Base-by-base conservation (phyloP, 345 rosid genomes). In the Camelina laxa region DNA sequence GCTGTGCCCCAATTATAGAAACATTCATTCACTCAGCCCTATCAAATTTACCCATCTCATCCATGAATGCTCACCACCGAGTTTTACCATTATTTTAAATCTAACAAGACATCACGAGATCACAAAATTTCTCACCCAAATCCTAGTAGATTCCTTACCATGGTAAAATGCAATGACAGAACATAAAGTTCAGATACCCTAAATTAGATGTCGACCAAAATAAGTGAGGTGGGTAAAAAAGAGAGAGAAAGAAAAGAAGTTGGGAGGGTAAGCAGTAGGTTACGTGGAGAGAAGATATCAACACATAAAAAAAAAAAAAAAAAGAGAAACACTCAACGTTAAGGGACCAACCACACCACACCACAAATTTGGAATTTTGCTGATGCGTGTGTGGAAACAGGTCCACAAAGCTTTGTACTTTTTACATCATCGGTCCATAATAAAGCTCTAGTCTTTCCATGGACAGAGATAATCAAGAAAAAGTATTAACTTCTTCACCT, bases 221-320 rank as follows among this genome's bases (percentile, higher is more conserved):
- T 8, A 49, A 49, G 54, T 49, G 54, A 17, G 20, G 54, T 17
- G 54, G 54, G 54, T 49, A 9, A 48, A 47, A 47, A 47, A 0
- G 10, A 45, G 10, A 45, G 17, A 45, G 49, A 45, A 45, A 41
- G n/a, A 35, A 9, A 24, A 72, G 4, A 72, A 36, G 58, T 57
- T 59, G 49, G 33, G 15, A 16, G 45, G 54, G 45, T 53, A 60
- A 41, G 21, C 2, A 60, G 68, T 41, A 67, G 63, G 70, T 62
- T 31, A 76, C 75, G 75, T 76, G 80, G 80, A 27, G 14, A 0
- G 62, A 76, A 62, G 59, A 69, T 61, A 76, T 69, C 75, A 76
- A 69, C 70, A 3, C 74, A 68, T 41, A n/a, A n/a, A n/a, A n/a
- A n/a, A n/a, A n/a, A n/a, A n/a, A n/a, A n/a, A n/a, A n/a, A n/a